Percentiles rank a stretch among this genome's conserved stretches.
Conservation (phyloP, 2,329 filamentous ascomycete genomes). For the Aspergillus piperis region DNA sequence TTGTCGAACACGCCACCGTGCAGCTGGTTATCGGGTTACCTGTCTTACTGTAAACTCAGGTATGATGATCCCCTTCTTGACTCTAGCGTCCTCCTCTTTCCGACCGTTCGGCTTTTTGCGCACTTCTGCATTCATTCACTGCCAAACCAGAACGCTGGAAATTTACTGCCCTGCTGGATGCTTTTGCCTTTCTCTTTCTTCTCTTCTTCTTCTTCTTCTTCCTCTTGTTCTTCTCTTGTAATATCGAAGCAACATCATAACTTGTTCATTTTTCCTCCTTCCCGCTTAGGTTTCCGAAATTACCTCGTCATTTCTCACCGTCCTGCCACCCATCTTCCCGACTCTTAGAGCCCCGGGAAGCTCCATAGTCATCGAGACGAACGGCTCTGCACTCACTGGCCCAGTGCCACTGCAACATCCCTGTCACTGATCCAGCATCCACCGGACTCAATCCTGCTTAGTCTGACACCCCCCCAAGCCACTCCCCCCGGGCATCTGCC, state of each 20-base stretch:
- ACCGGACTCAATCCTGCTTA: slow-evolving; percentile 22
- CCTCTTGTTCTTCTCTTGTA: not conserved
- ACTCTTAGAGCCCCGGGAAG: slow-evolving; percentile 14
- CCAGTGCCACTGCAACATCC: slow-evolving; percentile 35
- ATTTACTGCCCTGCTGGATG: not conserved
- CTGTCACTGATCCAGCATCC: slow-evolving; percentile 36
- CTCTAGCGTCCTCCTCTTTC: slow-evolving; percentile 5
- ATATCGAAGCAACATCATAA: slow-evolving; percentile 14
- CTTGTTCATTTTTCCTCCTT: slow-evolving; percentile 8
- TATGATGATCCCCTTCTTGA: slow-evolving; percentile 2
- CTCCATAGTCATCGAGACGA: slow-evolving; percentile 17
- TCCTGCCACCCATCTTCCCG: slow-evolving; percentile 10
- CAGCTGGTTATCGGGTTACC: slow-evolving; percentile 14
- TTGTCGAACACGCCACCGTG: slow-evolving; percentile 23
- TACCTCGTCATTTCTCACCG: slow-evolving; percentile 10
- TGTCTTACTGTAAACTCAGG: slow-evolving; percentile 11
- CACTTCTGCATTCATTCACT: slow-evolving; percentile 10
- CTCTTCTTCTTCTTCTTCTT: not conserved
- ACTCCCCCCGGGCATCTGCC: slow-evolving; percentile 29
- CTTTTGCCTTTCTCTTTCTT: not conserved
- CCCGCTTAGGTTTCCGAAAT: slow-evolving; percentile 7
- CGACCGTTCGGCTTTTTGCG: slow-evolving; percentile 15
- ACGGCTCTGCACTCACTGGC: slow-evolving; percentile 24
- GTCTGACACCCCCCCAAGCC: slow-evolving; percentile 24
- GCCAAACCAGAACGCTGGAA: slow-evolving; percentile 5